phyloP scores from a whole-genome alignment of 192 early-diverging fungal species.

The Pilaira anomala region DNA sequence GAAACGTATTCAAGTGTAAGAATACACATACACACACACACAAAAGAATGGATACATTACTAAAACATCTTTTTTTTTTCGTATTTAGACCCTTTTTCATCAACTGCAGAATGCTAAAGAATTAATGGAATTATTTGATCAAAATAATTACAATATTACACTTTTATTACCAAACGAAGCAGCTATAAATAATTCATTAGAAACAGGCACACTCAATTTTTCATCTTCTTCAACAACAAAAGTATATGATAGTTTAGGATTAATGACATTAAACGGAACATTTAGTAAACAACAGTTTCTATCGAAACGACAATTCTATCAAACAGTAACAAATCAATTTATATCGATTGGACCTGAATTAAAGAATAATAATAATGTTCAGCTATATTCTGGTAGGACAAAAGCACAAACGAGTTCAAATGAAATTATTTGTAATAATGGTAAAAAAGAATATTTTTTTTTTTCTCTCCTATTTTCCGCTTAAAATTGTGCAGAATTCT shows the following conservation, averaged over 20 bases:
- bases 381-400: constrained; percentile 1
- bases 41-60: too few relatives aligned
- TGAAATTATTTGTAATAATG: constrained; percentile 19
- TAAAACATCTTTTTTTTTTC: too few relatives aligned
- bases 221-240: background rate
- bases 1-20: too few relatives aligned
- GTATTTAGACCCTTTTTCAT: too few relatives aligned
- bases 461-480: background rate
- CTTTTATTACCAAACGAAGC: constrained; percentile 19
- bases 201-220: constrained; percentile 13
- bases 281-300: background rate
- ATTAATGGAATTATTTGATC: background rate
- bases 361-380: background rate
- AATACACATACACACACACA: too few relatives aligned
- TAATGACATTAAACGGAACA: background rate
- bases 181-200: constrained; percentile 10
- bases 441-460: background rate
- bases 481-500: background rate
- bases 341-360: background rate
- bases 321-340: background rate
- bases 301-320: background rate
- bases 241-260: background rate
- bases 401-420: background rate
- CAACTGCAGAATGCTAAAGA: too few relatives aligned
- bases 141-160: background rate